phyloP scores from a whole-genome alignment of 2,329 filamentous ascomycete species.

The Geosmithia morbida region DNA sequence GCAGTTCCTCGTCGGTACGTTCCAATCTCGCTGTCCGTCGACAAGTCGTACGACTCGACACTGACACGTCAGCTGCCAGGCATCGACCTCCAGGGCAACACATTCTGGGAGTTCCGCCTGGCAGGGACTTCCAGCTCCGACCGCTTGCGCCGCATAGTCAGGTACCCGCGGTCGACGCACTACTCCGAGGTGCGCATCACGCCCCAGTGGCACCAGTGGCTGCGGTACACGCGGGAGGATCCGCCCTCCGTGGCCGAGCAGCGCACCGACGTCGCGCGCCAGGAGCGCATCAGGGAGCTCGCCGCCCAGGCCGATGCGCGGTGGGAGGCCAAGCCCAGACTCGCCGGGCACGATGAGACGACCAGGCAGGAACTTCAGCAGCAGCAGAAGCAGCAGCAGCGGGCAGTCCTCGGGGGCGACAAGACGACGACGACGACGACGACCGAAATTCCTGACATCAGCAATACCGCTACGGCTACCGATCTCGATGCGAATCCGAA shows the following conservation, averaged over 20 bases:
- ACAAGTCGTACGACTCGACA: background rate
- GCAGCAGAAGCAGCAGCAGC: conserved; percentile 8
- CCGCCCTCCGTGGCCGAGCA: conserved; percentile 45
- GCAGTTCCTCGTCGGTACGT: conserved; percentile 44
- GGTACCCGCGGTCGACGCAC: conserved; percentile 39
- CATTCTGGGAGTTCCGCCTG: conserved; percentile 54
- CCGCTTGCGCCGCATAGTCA: conserved; percentile 47
- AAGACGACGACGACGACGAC: background rate
- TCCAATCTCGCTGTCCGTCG: background rate
- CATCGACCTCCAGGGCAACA: conserved; percentile 50
- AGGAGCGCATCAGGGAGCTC: conserved; percentile 35
- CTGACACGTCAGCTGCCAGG: conserved; percentile 21
- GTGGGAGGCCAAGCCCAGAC: conserved; percentile 44
- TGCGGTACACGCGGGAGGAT: conserved; percentile 41
- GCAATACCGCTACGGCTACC: background rate
- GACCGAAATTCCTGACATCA: background rate
- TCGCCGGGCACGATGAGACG: conserved; percentile 7
- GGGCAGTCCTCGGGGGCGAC: conserved; percentile 6
- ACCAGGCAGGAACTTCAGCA: conserved; percentile 3
- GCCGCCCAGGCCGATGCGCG: conserved; percentile 48
- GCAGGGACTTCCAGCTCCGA: conserved; percentile 20
- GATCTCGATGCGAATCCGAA: background rate
- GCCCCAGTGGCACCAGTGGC: conserved; percentile 56
- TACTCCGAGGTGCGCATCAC: conserved; percentile 40
- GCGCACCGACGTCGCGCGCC: conserved; percentile 33